phyloP scores from a whole-genome alignment of 164 flowering plant genomes.

The Euptelea pleiosperma region DNA sequence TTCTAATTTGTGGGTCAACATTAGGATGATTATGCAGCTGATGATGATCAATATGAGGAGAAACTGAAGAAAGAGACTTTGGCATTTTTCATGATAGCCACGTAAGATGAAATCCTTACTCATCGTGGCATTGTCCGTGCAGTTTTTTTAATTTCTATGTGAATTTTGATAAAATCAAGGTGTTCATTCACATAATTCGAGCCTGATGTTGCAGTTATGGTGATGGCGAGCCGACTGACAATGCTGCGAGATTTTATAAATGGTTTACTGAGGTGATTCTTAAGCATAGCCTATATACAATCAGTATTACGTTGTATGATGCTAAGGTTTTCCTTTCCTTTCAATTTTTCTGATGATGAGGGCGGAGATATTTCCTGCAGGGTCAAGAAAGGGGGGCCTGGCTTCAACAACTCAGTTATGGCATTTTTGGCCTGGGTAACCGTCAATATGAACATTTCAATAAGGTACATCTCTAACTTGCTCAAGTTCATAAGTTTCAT shows the following conservation, averaged over 20 bases:
- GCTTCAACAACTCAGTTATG: constrained; percentile 65
- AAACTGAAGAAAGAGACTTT: constrained; percentile 74
- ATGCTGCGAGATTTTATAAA: constrained; percentile 87
- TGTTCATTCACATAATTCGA: constrained; percentile 8
- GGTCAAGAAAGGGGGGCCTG: constrained; percentile 58
- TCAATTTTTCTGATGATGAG: neutral
- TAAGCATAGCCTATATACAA: neutral
- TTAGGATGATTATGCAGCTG: constrained; percentile 87
- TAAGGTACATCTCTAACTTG: constrained; percentile 45
- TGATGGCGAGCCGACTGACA: constrained; percentile 97
- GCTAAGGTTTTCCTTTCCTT: neutral
- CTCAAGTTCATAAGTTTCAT: neutral
- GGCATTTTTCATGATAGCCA: constrained; percentile 69
- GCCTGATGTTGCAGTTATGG: constrained; percentile 57
- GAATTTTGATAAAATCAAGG: too few relatives aligned
- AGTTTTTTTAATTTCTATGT: too few relatives aligned
- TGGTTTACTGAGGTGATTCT: constrained; percentile 80
- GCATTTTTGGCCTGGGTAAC: constrained; percentile 85
- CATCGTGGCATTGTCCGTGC: neutral
- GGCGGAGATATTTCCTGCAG: constrained; percentile 25
- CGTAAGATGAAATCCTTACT: constrained; percentile 43
- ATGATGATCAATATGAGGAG: constrained; percentile 71
- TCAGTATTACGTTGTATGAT: neutral
- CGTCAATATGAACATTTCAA: constrained; percentile 94
- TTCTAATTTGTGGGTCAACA: constrained; percentile 3